These are phyloP conservation scores for Blastocrithidia nonstop DNA, from an alignment of 208 protist species.

Conservation along the genomic window DNA sequence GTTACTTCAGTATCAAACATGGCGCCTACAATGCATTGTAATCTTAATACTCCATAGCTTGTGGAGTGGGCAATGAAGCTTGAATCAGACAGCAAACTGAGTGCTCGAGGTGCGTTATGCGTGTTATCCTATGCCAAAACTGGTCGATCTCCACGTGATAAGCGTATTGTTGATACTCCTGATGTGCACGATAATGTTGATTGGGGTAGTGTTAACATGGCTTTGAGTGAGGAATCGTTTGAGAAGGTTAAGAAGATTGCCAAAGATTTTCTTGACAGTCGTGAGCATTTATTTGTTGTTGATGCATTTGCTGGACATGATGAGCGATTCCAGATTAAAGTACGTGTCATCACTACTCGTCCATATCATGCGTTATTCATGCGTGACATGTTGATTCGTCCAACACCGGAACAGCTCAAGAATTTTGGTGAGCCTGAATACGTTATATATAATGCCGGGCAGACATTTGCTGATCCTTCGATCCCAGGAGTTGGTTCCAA, in stretches of 20 bases:
- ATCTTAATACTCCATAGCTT: conserved; percentile 26
- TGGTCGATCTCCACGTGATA: conserved; percentile 88
- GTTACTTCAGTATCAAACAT: conserved; percentile 1
- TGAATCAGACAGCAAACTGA: conserved; percentile 58
- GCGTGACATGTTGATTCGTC: conserved; percentile 91
- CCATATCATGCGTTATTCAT: conserved; percentile 96
- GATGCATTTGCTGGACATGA: conserved; percentile 91
- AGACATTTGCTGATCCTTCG: conserved; percentile 77
- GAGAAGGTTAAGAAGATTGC: conserved; percentile 85
- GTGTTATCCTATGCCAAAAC: conserved; percentile 83
- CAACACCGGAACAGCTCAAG: conserved; percentile 77
- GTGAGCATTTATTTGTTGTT: conserved; percentile 87
- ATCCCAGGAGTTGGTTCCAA: conserved; percentile 67
- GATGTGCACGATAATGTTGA: conserved; percentile 69
- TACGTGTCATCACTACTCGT: conserved; percentile 81
- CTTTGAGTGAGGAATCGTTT: conserved; percentile 79
- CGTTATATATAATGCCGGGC: conserved; percentile 91
- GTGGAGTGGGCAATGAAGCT: conserved; percentile 49
- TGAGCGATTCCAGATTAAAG: conserved; percentile 84
- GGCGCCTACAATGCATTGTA: conserved; percentile 18
- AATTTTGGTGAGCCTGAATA: conserved; percentile 92
- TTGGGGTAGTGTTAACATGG: conserved; percentile 92
- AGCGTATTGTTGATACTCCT: conserved; percentile 83
- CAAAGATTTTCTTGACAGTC: conserved; percentile 85
- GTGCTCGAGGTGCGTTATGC: conserved; percentile 69